Base-by-base conservation (phyloP, 768 basidiomycete species). In the Amyloporia xantha region DNA sequence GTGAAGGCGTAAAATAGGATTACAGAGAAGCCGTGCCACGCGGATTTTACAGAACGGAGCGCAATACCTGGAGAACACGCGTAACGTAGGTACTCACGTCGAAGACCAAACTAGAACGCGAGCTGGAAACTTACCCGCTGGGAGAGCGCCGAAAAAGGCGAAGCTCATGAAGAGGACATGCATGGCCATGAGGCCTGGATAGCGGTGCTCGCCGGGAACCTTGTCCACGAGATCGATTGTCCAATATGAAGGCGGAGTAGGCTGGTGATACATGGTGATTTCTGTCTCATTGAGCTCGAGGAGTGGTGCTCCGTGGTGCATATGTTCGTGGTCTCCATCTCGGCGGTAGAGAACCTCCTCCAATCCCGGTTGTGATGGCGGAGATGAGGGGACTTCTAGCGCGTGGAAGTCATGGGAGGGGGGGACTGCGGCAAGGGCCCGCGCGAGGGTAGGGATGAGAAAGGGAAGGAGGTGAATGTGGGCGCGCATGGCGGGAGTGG, bases 121-220 rank as follows among this genome's bases (percentile, higher is more conserved):
- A n/a, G n/a, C n/a, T n/a, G 37, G 44, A 21, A 19, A 63, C 80
- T 59, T 62, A 93, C 92, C 82, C 38, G 82, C 73, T 19, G 93
- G 94, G 19, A 96, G 74, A 11, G 82, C 78, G 12, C 81, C 75
- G 59, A 96, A 92, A 67, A 91, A 95, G 13, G 91, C 91, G 2
- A 84, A 62, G 48, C 67, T 71, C 84, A 92, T 87, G 57, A 79
- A 77, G 4, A 82, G 47, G n/a, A 73, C 79, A 64, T 96, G 94
- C 2, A 81, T 62, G 36, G 75, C 68, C 71, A 94, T 89, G 50
- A 92, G 67, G 12, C 73, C 76, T n/a, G 82, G 81, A 62, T 84
- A 76, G 30, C 79, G 74, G 21, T 67, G 53, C 25, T 70, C 65
- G 19, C 65, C 65, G 7, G 66, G 60, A 48, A 71, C 76, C 5